phyloP scores from a whole-genome alignment of 2,329 filamentous ascomycete species.

The Aspergillus texensis region DNA sequence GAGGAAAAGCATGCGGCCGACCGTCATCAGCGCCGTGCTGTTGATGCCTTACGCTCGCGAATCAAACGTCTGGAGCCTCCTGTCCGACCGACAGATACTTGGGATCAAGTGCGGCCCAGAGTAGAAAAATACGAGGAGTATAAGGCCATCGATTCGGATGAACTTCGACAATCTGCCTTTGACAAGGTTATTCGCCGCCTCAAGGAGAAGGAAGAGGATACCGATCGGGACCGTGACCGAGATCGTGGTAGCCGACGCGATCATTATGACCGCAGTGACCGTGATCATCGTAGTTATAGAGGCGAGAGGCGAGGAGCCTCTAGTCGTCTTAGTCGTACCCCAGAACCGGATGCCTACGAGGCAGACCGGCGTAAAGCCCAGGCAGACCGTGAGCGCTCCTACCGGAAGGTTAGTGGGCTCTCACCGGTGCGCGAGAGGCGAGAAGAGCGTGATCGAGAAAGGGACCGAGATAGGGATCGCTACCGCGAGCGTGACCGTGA shows the following conservation, averaged over 20 bases:
- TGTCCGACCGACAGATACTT: constrained; percentile 75
- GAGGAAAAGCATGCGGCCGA: constrained; percentile 82
- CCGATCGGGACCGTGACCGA: constrained; percentile 62
- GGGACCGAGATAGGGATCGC: constrained; percentile 37
- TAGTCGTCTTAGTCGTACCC: constrained; percentile 74
- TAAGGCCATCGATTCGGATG: constrained; percentile 78
- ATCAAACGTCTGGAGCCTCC: constrained; percentile 92
- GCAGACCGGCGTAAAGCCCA: constrained; percentile 92
- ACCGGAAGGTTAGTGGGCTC: constrained; percentile 74
- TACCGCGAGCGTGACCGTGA: constrained; percentile 47
- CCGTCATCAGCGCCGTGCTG: constrained; percentile 78
- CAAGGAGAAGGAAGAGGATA: constrained; percentile 87
- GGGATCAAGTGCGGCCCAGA: constrained; percentile 81
- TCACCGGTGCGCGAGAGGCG: constrained; percentile 50
- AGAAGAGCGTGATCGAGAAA: constrained; percentile 41
- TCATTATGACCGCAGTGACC: constrained; percentile 55
- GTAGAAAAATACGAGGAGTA: constrained; percentile 84
- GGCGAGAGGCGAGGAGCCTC: constrained; percentile 43
- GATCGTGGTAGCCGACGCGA: constrained; percentile 55
- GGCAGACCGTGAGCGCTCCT: constrained; percentile 90
- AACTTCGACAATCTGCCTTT: constrained; percentile 79
- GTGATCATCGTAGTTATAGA: constrained; percentile 55
- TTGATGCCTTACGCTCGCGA: constrained; percentile 80
- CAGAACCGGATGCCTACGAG: constrained; percentile 93
- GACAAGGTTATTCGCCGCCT: constrained; percentile 89